Evolutionary conservation across 257 asterid genomes (phyloP), one percentile per base, ranked within the genome.

Genomic region (Solanum chiquidenum): DNA sequence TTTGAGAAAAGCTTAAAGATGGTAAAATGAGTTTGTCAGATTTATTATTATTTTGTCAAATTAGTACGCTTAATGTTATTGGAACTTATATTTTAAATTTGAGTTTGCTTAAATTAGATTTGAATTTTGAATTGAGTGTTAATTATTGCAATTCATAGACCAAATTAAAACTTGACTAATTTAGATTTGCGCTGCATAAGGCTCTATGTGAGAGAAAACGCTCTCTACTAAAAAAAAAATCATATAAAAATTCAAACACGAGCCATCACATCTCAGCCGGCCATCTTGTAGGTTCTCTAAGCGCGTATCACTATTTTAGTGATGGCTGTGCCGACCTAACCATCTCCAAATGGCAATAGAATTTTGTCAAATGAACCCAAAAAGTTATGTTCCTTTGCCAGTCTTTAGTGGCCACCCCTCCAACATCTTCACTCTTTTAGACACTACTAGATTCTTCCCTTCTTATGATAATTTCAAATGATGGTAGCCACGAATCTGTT

Each of bases 121-220:
- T 68, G 21, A 3, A 29, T 16, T 7, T 68, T 68, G 10, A 29
- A 68, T 68, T 9, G 71, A 62, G 4, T 5, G 4, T 25, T 25
- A 13, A 25, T 60, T 25, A 29, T 13, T 68, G 10, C 1, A 62
- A 62, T 62, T 9, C 0, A 27, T 12, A 13, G 0, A 69, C 4
- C 1, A 69, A 69, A 29, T 1, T 58, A 5, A 58, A 58, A 3
- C 1, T 58, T 4, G 62, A 58, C 1, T 62, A 62, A 62, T 62
- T 62, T 9, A 23, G 0, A 62, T 62, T 62, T 62, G 1, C 7
- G 0, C 0, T 4, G 1, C 3, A 23, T 2, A 23, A 62, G 1
- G 5, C 58, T 8, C 0, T 2, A 21, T 21, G 5, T 8, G 3
- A 49, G 0, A 21, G 25, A 60, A 21, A 60, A 0, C 0, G 1